A percentile compares a stretch with the other conserved stretches of the same genome.
Conservation (phyloP, 768 basidiomycete genomes). For the Nidularia sp. region DNA sequence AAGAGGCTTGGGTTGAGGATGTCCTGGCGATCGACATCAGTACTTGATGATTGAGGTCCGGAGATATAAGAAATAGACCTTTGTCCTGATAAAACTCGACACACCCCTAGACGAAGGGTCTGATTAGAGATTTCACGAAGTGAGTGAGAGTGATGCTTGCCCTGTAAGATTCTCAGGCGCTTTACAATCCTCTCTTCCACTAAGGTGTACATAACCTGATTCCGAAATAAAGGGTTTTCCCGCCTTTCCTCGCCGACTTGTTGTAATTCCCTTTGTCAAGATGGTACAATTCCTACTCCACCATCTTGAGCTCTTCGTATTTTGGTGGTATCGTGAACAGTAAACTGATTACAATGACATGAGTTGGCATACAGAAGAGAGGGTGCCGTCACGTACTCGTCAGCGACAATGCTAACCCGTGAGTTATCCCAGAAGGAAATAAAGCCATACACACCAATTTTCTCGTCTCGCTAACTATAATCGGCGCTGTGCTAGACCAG, state of each 20-base stretch:
- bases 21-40: slow-evolving; percentile 20
- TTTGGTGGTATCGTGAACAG: slow-evolving; percentile 45
- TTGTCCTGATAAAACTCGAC: slow-evolving; percentile 37
- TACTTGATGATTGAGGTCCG: neutral
- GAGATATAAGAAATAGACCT: slow-evolving; percentile 16
- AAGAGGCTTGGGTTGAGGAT: slow-evolving; percentile 47
- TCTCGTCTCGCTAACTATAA: slow-evolving; percentile 36
- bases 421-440: slow-evolving; percentile 48
- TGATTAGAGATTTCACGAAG: neutral
- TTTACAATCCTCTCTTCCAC: slow-evolving; percentile 34
- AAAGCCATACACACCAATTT: slow-evolving; percentile 55
- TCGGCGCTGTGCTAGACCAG: too few species aligned
- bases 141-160: slow-evolving; percentile 18
- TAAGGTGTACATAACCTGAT: slow-evolving; percentile 34
- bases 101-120: slow-evolving; percentile 27
- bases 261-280: slow-evolving; percentile 45
- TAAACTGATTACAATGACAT: slow-evolving; percentile 23
- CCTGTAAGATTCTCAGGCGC: slow-evolving; percentile 57
- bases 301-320: slow-evolving; percentile 38
- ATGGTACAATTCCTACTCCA: slow-evolving; percentile 45
- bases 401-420: slow-evolving; percentile 54
- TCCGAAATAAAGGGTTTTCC: slow-evolving; percentile 47
- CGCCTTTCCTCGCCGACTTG: slow-evolving; percentile 39
- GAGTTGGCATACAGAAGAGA: neutral
- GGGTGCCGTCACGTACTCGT: slow-evolving; percentile 39